Evolutionary conservation across 148 eudicot genomes (phyloP).

Genomic region (Camellia lanceoleosa): DNA sequence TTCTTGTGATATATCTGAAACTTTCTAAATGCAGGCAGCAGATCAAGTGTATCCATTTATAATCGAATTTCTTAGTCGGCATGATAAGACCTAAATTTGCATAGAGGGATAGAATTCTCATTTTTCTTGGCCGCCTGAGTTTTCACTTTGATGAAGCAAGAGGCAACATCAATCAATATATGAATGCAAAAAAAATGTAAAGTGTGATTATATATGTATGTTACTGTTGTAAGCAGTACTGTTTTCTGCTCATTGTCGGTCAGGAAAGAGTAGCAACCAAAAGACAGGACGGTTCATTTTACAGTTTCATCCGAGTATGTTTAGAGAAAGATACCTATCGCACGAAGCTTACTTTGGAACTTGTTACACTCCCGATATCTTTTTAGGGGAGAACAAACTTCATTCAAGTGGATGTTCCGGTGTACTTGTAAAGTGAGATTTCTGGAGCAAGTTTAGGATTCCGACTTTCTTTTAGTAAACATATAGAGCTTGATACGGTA

Average conservation of each 20-base stretch:
- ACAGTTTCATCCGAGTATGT: not conserved
- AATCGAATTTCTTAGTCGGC: slow-evolving; percentile 38
- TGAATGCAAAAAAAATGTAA: not conserved
- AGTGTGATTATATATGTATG: not conserved
- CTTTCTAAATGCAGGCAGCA: slow-evolving; percentile 48
- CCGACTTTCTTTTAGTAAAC: not conserved
- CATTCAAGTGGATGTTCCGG: not conserved
- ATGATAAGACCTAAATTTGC: slow-evolving; percentile 29
- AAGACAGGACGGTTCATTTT: not conserved
- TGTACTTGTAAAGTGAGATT: not conserved
- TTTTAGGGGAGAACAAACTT: not conserved
- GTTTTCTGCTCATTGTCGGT: not conserved
- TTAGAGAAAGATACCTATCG: not conserved
- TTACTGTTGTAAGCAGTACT: not conserved
- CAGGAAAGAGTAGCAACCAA: not conserved
- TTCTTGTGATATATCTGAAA: not conserved
- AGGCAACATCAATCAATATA: not conserved
- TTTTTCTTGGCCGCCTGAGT: not conserved
- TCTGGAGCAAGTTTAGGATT: not conserved
- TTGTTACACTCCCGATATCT: too few relatives aligned
- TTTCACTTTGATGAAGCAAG: not conserved
- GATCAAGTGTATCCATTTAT: slow-evolving; percentile 54
- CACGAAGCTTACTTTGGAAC: not conserved
- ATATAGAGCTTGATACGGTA: too few relatives aligned
- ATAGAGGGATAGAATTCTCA: not conserved